These are phyloP conservation scores for Ceratocystis huliohia DNA, from an alignment of 2,329 filamentous ascomycete genomes.

Conservation along the genomic window DNA sequence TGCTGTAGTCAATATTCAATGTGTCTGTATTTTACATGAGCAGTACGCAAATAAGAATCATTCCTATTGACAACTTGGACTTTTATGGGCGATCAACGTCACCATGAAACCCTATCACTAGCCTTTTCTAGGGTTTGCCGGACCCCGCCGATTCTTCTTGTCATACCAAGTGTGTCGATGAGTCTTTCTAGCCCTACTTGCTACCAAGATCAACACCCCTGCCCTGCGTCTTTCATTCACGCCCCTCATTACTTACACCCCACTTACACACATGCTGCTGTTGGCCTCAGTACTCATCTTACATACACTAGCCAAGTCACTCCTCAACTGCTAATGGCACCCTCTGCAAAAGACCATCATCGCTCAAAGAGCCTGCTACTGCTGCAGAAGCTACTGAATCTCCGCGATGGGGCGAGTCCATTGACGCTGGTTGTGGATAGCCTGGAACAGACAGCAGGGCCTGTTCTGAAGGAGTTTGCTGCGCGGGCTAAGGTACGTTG, in stretches of 20 bases:
- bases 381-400: slow-evolving; percentile 67
- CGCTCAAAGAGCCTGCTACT: slow-evolving; percentile 75
- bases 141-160: background rate
- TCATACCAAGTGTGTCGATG: background rate
- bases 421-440: slow-evolving; percentile 77
- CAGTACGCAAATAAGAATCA: too few relatives aligned
- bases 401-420: slow-evolving; percentile 68
- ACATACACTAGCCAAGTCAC: too few relatives aligned
- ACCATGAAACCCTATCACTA: background rate
- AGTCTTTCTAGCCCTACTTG: background rate
- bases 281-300: background rate
- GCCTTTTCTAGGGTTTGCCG: background rate
- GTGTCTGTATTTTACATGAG: too few relatives aligned
- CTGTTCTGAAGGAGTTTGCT: slow-evolving; percentile 61
- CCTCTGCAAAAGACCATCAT: slow-evolving; percentile 49
- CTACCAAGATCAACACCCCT: background rate
- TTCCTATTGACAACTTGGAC: too few relatives aligned
- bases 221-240: background rate
- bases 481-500: slow-evolving; percentile 54
- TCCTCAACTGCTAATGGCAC: slow-evolving; percentile 35
- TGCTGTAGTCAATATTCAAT: too few relatives aligned
- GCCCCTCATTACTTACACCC: background rate
- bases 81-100: background rate
- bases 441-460: slow-evolving; percentile 64
- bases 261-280: background rate